Evolutionary conservation across 148 eudicot species (phyloP), one percentile per base, ranked within the genome.

Genomic region (Cornus suecica): DNA sequence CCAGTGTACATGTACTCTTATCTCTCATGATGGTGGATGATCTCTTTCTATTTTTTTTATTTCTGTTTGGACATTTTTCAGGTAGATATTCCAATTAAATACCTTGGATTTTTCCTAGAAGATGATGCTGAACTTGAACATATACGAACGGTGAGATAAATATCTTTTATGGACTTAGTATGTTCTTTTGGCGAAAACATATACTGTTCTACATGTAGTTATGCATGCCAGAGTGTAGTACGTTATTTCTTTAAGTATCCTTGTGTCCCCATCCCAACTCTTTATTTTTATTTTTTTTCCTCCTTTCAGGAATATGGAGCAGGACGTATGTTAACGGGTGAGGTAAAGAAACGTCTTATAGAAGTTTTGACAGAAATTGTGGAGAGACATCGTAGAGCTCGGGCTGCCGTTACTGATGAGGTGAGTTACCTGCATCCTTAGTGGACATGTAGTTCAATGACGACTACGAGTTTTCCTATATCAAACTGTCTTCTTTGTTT

Each of bases 381-480:
- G 26, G 93, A 93, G 83, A 91, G 99, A 80, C 99, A 93, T 74
- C 89, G 86, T 1, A 81, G 75, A 70, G 98, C 98, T 76, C 83
- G 99, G 58, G 97, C 97, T 74, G 92, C 94, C 25, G 99, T 91
- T 2, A 91, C 99, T 56, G 99, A 95, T 58, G 97, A 92, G 97
- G 99, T 88, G 79, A 69, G 73, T 75, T 51, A 73, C 65, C 6
- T 34, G 7, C 31, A 37, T 37, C 42, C 69, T 60, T 41, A 70
- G 23, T 54, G 28, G 52, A 13, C 54, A 48, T 48, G 54, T 18
- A 48, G 54, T 6, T 48, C 1, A 37, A 1, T 37, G 42, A 48
- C 18, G 0, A 13, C 51, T 48, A 48, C 14, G 54, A 48, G 3
- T 48, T 48, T 48, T 15, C 18, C 18, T 13, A 15, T 15, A 48